These are phyloP conservation scores for Chaetomium strumarium DNA, from an alignment of 2,329 filamentous ascomycete genomes.

Conservation along the genomic window DNA sequence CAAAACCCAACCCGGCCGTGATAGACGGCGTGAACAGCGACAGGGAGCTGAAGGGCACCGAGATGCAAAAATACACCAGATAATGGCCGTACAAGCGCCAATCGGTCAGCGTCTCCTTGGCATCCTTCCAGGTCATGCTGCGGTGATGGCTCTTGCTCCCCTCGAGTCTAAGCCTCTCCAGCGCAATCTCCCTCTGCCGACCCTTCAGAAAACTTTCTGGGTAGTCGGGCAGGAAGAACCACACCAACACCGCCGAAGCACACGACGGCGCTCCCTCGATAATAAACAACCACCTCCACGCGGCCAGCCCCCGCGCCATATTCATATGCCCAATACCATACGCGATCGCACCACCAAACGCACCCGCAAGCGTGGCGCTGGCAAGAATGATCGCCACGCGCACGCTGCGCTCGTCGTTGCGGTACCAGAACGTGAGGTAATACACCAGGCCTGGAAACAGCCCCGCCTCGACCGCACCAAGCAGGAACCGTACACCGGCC, in stretches of 20 bases:
- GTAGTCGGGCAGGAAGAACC: slow-evolving; percentile 59
- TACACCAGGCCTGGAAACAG: slow-evolving; percentile 57
- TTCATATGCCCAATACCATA: slow-evolving; percentile 70
- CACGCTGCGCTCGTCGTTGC: slow-evolving; percentile 62
- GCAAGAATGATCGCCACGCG: slow-evolving; percentile 67
- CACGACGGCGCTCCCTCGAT: slow-evolving; percentile 41
- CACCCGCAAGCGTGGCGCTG: slow-evolving; percentile 63
- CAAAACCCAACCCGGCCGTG: slow-evolving; percentile 46
- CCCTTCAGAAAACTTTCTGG: slow-evolving; percentile 60
- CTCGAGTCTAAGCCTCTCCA: slow-evolving; percentile 39
- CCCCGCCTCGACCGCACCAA: slow-evolving; percentile 66
- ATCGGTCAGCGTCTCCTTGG: slow-evolving; percentile 61
- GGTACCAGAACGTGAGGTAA: slow-evolving; percentile 67
- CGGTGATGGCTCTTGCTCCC: slow-evolving; percentile 54
- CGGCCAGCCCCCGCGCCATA: slow-evolving; percentile 51
- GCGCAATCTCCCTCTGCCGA: slow-evolving; percentile 52
- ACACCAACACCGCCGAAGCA: slow-evolving; percentile 50
- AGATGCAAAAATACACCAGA: slow-evolving; percentile 45
- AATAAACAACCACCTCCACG: slow-evolving; percentile 68
- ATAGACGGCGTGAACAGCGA: slow-evolving; percentile 59
- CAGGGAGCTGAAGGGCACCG: slow-evolving; percentile 52
- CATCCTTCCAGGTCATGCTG: slow-evolving; percentile 59
- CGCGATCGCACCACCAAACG: slow-evolving; percentile 67
- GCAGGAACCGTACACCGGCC: slow-evolving; percentile 60
- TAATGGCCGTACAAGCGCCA: slow-evolving; percentile 65